A percentile compares a stretch with the other conserved stretches of the same genome.
These are phyloP conservation scores for Elsinoe batatas DNA, from an alignment of 2,329 filamentous ascomycete genomes.

Conservation along the genomic window DNA sequence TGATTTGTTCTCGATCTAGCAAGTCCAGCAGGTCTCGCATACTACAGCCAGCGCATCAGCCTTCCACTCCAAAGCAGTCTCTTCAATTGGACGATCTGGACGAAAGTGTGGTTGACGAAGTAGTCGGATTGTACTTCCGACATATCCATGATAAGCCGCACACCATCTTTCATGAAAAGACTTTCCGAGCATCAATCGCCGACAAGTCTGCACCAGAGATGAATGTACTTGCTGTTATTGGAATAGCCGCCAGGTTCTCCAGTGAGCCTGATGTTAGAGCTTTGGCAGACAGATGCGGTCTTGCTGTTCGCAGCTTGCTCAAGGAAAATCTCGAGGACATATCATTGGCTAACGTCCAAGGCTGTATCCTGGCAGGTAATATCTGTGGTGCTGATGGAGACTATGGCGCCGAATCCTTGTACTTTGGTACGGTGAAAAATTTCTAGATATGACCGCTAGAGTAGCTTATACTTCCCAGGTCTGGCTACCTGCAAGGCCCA, in stretches of 20 bases:
- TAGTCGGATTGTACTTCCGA: not conserved
- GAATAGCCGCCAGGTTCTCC: not conserved
- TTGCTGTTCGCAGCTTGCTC: not conserved
- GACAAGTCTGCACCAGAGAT: not conserved
- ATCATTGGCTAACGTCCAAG: not conserved
- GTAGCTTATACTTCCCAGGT: not conserved
- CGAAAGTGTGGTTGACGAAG: no score
- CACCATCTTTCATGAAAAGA: not conserved
- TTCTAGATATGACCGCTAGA: not conserved
- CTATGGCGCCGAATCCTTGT: not conserved
- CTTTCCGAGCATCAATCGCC: not conserved
- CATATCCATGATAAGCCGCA: slow-evolving; percentile 5
- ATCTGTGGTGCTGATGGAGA: not conserved
- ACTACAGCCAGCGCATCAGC: no score
- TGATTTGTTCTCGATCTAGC: no score
- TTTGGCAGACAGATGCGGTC: not conserved
- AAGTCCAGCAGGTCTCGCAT: no score
- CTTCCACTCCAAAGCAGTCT: no score
- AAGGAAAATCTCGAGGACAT: not conserved
- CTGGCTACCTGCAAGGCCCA: no score
- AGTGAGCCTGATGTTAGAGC: not conserved
- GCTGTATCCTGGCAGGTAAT: slow-evolving; percentile 1
- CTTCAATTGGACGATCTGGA: no score
- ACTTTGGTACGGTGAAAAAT: not conserved
- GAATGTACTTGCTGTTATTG: not conserved